These are phyloP conservation scores for Marasmius tenuissimus DNA, from an alignment of 1,284 basidiomycete species.

Conservation along the genomic window DNA sequence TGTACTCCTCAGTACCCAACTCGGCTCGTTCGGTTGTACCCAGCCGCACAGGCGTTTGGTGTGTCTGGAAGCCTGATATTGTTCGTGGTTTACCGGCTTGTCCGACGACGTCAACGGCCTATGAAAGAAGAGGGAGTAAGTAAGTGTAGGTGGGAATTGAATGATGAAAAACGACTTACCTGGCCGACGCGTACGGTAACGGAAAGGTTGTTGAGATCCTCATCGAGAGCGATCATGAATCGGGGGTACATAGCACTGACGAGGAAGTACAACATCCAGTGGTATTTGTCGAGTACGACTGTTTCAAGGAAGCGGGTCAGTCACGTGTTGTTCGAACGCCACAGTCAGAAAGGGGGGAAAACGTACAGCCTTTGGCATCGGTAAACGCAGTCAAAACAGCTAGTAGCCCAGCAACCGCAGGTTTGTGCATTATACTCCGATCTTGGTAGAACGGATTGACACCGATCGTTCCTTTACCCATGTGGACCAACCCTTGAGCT, in stretches of 20 bases:
- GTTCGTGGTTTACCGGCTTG: conserved; percentile 91
- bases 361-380: conserved; percentile 89
- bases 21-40: conserved; percentile 94
- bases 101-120: conserved; percentile 89
- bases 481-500: conserved; percentile 95
- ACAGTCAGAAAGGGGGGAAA: background rate
- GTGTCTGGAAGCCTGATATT: conserved; percentile 95
- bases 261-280: conserved; percentile 99
- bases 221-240: conserved; percentile 96
- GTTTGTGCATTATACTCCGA: conserved; percentile 85
- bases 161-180: conserved; percentile 38
- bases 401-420: conserved; percentile 90
- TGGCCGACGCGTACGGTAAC: conserved; percentile 96
- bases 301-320: conserved; percentile 9
- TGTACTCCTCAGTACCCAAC: conserved; percentile 95
- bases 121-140: conserved; percentile 10
- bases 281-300: conserved; percentile 93
- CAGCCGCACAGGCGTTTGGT: conserved; percentile 92
- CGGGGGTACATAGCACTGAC: conserved; percentile 96
- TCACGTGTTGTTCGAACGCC: conserved; percentile 4
- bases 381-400: conserved; percentile 91
- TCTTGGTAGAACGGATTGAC: conserved; percentile 98
- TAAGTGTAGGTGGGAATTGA: conserved; percentile 7
- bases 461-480: conserved; percentile 99
- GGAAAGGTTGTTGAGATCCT: conserved; percentile 81